Percentiles rank a stretch among this genome's conserved stretches.
Conservation (phyloP, 2,329 filamentous ascomycete genomes). For the Periconia sp. region DNA sequence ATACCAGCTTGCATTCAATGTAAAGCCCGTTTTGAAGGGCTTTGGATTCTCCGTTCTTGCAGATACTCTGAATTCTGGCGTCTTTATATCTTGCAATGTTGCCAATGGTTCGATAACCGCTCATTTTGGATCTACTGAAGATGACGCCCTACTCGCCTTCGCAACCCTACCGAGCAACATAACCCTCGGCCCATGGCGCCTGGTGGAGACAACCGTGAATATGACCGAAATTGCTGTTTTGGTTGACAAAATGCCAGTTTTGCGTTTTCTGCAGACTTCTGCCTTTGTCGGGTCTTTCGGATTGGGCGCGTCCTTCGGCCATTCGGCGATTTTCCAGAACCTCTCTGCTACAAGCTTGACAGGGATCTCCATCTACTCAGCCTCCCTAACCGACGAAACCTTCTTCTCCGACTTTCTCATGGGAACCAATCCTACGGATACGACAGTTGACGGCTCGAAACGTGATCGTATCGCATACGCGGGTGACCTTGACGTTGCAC, state of each 20-base stretch:
- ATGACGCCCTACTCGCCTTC: neutral
- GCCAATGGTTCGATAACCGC: slow-evolving; percentile 14
- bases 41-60: slow-evolving; percentile 35
- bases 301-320: slow-evolving; percentile 33
- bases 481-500: slow-evolving; percentile 36
- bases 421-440: slow-evolving; percentile 36
- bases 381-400: slow-evolving; percentile 25
- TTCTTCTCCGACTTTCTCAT: slow-evolving; percentile 40
- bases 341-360: slow-evolving; percentile 8
- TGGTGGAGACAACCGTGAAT: slow-evolving; percentile 3
- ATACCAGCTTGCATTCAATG: slow-evolving; percentile 27
- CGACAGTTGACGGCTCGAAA: slow-evolving; percentile 41
- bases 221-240: slow-evolving; percentile 6
- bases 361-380: slow-evolving; percentile 21
- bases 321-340: slow-evolving; percentile 28
- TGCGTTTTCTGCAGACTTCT: slow-evolving; percentile 29
- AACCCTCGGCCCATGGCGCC: slow-evolving; percentile 8
- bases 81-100: slow-evolving; percentile 21
- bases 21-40: slow-evolving; percentile 28
- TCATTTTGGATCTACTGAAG: slow-evolving; percentile 4
- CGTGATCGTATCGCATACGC: slow-evolving; percentile 39
- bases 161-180: slow-evolving; percentile 4
- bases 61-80: slow-evolving; percentile 28
- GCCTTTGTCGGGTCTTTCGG: slow-evolving; percentile 36
- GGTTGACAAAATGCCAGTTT: slow-evolving; percentile 16